Conservation (phyloP, 495 filamentous ascomycete species). For the Hypoxylon intermedium region DNA sequence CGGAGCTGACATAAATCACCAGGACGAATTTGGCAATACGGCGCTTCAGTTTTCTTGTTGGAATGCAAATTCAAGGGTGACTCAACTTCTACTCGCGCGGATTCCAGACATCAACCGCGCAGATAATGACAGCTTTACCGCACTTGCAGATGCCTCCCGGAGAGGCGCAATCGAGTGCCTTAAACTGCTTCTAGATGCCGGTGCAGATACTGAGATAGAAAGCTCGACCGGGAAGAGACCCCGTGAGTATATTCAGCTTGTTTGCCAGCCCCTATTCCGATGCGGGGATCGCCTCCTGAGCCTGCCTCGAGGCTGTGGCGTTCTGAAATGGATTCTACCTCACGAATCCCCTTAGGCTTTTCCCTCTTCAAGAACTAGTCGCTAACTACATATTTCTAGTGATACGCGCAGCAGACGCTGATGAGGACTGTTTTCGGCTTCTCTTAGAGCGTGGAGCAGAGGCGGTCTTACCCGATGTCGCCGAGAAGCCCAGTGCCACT, state of each 20-base stretch:
- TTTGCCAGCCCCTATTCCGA: neutral
- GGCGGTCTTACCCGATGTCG: neutral
- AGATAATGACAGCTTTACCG: constrained; percentile 6
- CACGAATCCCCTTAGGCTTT: no score
- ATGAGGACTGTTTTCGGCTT: constrained; percentile 9
- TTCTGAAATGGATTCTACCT: no score
- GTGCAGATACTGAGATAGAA: constrained; percentile 13
- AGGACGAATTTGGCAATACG: constrained; percentile 20
- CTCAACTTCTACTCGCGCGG: constrained; percentile 6
- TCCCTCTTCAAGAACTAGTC: no score
- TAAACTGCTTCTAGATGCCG: constrained; percentile 17
- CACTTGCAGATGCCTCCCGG: constrained; percentile 1
- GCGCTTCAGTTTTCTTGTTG: constrained; percentile 18
- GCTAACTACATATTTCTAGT: constrained; percentile 4
- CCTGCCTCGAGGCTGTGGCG: neutral
- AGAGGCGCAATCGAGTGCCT: constrained; percentile 10
- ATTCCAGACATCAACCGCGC: constrained; percentile 4
- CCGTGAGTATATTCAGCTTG: constrained; percentile 7
- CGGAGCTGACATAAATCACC: constrained; percentile 27
- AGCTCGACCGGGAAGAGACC: constrained; percentile 6
- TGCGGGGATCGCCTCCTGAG: neutral
- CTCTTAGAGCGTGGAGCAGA: constrained; percentile 14
- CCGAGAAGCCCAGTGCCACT: neutral
- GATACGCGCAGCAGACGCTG: neutral
- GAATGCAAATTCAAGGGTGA: constrained; percentile 12